Conservation (phyloP, 75 land plant genomes). For the Ceratopteris richardii region DNA sequence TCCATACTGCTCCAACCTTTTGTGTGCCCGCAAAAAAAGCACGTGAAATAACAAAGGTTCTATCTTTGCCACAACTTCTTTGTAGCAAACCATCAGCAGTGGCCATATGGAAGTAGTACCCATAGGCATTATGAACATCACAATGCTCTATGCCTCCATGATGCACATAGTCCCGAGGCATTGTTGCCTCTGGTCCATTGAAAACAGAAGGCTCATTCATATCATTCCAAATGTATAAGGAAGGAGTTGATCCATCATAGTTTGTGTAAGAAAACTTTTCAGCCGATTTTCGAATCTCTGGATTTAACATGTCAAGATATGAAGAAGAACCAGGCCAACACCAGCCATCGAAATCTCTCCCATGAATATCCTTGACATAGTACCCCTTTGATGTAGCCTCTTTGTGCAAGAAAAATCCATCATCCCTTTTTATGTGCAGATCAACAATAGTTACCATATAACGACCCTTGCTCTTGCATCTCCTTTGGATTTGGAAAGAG, state of each 20-base stretch:
- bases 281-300: constrained; percentile 86
- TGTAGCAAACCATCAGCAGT: constrained; percentile 68
- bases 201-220: constrained; percentile 99
- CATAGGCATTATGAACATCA: constrained; percentile 95
- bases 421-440: constrained; percentile 91
- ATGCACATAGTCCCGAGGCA: too few relatives aligned
- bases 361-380: constrained; percentile 74
- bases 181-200: constrained; percentile 95
- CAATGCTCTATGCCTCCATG: constrained; percentile 72
- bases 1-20: constrained; percentile 89
- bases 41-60: constrained; percentile 92
- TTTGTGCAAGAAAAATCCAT: too few relatives aligned
- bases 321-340: constrained; percentile 98
- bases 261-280: constrained; percentile 60
- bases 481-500: too few relatives aligned
- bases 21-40: constrained; percentile 91
- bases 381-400: constrained; percentile 81
- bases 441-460: constrained; percentile 95
- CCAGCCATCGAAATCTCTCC: constrained; percentile 93
- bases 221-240: constrained; percentile 97
- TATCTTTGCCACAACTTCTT: constrained; percentile 76
- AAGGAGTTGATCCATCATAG: constrained; percentile 82
- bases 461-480: constrained; percentile 93
- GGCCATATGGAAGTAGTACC: constrained; percentile 93
- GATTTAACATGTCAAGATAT: constrained; percentile 75